Base-by-base conservation (phyloP, 441 rosid genomes). In the Arabidopsis lyrata region DNA sequence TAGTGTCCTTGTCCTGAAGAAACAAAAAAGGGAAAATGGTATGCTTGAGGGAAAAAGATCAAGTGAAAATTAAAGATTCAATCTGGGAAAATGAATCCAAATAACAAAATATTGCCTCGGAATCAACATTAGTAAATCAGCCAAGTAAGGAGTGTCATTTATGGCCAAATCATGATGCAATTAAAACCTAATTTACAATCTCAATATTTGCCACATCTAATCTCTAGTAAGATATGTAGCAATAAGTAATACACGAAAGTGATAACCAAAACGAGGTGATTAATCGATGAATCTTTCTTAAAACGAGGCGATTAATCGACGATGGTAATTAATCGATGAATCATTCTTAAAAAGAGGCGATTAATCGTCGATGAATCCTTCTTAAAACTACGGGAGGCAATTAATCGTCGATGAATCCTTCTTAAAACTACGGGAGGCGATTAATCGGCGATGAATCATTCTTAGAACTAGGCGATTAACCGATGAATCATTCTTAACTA, bases 1-100 rank as follows among this genome's bases (percentile, higher is more conserved):
- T 65, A 42, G 62, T 77, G 24, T 15, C 64, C 5, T 59, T 67
- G 24, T 53, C 87, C 69, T 75, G 44, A 68, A 20, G 8, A 12
- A 39, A 41, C 15, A 5, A 13, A 9, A 38, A 57, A 8, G 13
- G 13, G 3, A 58, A 50, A 58, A 12, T 10, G n/a, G 56, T 57
- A 22, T 47, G 12, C 11, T 7, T 22, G 13, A 63, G 8, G 31
- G 5, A 22, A 18, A 48, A 71, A 12, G 7, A 5, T 36, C 4
- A 39, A 12, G 59, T 20, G 24, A 9, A 53, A 8, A n/a, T 34
- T 32, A 16, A 18, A 63, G 57, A 35, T 4, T 15, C 7, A 8
- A 44, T 22, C 20, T 36, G 5, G 31, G 31, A 4, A 4, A 29
- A 29, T 4, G 16, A 38, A 59, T 38, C 11, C 32, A 18, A 35